These are phyloP conservation scores for Ustilago hordei DNA, from an alignment of 1,284 basidiomycete species.

Conservation along the genomic window DNA sequence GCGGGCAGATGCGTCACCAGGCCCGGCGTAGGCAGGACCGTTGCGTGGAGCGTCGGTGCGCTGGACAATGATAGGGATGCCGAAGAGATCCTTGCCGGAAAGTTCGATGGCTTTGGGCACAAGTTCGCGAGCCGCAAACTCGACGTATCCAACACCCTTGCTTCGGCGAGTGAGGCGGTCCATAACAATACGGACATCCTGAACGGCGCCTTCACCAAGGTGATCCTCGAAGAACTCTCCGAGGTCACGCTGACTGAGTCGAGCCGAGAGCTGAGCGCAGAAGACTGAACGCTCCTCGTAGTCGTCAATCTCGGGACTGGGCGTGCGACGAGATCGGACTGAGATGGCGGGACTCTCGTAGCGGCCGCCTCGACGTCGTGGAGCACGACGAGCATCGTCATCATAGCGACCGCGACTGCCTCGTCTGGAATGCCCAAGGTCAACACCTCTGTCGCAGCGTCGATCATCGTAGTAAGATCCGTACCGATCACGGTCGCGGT, in stretches of 20 bases:
- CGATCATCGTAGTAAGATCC: constrained; percentile 49
- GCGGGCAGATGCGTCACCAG: constrained; percentile 14
- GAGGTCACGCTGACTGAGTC: constrained; percentile 92
- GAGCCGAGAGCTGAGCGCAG: constrained; percentile 94
- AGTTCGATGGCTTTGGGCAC: constrained; percentile 90
- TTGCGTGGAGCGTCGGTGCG: constrained; percentile 96
- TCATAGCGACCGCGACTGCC: constrained; percentile 29
- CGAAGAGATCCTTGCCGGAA: constrained; percentile 95
- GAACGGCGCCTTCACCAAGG: constrained; percentile 85
- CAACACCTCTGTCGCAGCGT: constrained; percentile 27
- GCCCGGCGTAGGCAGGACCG: constrained; percentile 68
- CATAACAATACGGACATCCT: constrained; percentile 94
- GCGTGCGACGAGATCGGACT: constrained; percentile 42
- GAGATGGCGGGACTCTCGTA: constrained; percentile 38
- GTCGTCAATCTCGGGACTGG: constrained; percentile 65
- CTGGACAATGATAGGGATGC: constrained; percentile 94
- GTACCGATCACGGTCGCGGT: constrained; percentile 29
- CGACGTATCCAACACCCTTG: constrained; percentile 97
- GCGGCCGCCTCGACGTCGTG: constrained; percentile 28
- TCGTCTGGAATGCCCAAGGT: constrained; percentile 24
- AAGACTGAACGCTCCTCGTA: constrained; percentile 94
- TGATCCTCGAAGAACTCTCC: constrained; percentile 99
- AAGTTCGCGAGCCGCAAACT: constrained; percentile 87
- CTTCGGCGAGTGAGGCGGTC: constrained; percentile 91
- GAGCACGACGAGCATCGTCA: constrained; percentile 27